Evolutionary conservation across 2,329 filamentous ascomycete genomes (phyloP).

Genomic region (Curvularia eragrostidis): DNA sequence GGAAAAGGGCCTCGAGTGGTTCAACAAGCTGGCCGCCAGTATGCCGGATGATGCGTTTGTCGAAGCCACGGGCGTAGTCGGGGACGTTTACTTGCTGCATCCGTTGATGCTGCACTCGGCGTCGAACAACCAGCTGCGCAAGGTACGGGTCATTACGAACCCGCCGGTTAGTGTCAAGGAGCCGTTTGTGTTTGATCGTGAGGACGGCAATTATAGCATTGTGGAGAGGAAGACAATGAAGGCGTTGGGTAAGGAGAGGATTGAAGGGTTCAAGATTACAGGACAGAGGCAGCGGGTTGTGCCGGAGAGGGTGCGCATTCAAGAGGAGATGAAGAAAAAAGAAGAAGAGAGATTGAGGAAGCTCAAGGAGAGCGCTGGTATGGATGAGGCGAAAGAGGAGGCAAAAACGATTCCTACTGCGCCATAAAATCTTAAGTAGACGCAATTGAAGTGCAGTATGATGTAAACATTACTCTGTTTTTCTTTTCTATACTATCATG

Average conservation of each 20-base stretch:
- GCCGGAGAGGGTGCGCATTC: conserved; percentile 57
- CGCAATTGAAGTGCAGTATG: not conserved
- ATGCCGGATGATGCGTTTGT: conserved; percentile 56
- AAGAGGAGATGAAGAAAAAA: conserved; percentile 59
- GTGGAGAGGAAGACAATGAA: conserved; percentile 64
- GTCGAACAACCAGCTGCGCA: conserved; percentile 57
- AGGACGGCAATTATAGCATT: conserved; percentile 59
- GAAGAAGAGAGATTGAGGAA: conserved; percentile 56
- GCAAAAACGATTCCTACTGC: conserved; percentile 5
- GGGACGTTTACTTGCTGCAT: conserved; percentile 66
- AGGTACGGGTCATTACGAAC: conserved; percentile 62
- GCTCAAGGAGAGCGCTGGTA: conserved; percentile 27
- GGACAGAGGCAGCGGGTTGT: conserved; percentile 59
- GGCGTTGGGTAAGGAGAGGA: conserved; percentile 56
- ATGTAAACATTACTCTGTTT: conserved; percentile 1
- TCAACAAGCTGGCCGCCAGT: conserved; percentile 50
- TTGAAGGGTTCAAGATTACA: conserved; percentile 62
- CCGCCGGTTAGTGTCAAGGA: conserved; percentile 60
- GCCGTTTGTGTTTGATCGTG: conserved; percentile 61
- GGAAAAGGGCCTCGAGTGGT: conserved; percentile 55
- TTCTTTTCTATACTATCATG: not conserved
- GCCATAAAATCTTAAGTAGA: not conserved
- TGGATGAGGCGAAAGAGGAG: conserved; percentile 16
- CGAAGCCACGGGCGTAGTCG: conserved; percentile 61
- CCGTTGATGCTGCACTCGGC: conserved; percentile 67